Evolutionary conservation across 2,329 filamentous ascomycete genomes (phyloP).

Genomic region (Cytospora mali): DNA sequence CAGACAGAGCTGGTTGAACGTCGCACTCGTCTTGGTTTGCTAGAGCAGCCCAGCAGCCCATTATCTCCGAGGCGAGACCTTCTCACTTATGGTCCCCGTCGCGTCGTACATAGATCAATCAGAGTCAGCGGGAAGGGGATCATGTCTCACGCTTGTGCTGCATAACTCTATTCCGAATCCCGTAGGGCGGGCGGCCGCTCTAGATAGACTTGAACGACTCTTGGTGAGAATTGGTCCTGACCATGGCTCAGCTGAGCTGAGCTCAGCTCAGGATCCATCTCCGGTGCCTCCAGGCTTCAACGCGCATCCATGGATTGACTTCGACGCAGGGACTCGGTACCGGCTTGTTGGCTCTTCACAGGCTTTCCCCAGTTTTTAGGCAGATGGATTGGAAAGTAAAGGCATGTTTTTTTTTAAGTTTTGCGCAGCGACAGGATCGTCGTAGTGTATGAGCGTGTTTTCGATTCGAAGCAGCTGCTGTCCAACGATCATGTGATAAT

Average conservation of each 20-base stretch:
- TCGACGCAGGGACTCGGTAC: too few species aligned
- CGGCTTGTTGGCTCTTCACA: neutral
- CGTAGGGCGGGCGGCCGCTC: neutral
- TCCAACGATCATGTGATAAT: slow-evolving; percentile 5
- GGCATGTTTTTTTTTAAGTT: neutral
- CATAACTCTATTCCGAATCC: neutral
- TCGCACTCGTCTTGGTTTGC: too few species aligned
- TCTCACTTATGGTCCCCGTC: neutral
- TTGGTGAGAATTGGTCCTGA: neutral
- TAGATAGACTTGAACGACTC: neutral
- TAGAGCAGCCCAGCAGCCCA: neutral
- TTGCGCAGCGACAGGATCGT: neutral
- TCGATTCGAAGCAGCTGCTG: slow-evolving; percentile 20
- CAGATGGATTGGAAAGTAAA: neutral
- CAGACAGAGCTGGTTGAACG: too few species aligned
- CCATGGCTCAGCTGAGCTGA: neutral
- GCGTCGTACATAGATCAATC: neutral
- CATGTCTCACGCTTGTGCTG: neutral
- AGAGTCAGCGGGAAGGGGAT: neutral
- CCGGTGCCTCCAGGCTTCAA: neutral
- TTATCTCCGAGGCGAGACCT: neutral
- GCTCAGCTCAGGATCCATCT: neutral
- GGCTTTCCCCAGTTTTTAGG: neutral
- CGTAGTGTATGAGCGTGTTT: slow-evolving; percentile 3
- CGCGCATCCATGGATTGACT: neutral